Evolutionary conservation across 176 grass and related monocot genomes (phyloP), one percentile per base, ranked within the genome.

Genomic region (Guadua angustifolia): DNA sequence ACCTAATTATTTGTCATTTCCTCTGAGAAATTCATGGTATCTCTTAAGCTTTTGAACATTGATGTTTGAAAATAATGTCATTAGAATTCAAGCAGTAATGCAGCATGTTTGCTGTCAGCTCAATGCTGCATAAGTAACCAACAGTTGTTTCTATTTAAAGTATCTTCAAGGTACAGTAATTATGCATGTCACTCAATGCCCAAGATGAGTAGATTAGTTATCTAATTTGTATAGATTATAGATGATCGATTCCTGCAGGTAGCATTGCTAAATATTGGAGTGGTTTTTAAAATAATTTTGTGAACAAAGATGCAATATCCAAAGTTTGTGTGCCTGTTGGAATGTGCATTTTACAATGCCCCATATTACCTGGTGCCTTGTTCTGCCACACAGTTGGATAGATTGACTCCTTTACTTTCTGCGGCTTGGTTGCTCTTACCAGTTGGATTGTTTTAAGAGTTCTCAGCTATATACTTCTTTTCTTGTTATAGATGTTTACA

Each of bases 1-100:
- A 47, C n/a, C 16, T 16, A 50, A 51, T 66, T 69, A 52, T 55
- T 58, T 70, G 26, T 53, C 17, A 14, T 67, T 89, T 85, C 62
- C 21, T 61, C 6, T 15, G 21, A 26, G 26, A 71, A 66, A 78
- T 61, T 52, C 9, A 58, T 44, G 13, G 2, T 29, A 72, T 29
- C 72, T 33, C 60, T 69, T 29, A 10, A 77, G 24, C 24, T 46
- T 45, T 39, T n/a, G 7, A 56, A 57, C 10, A 29, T 77, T 77
- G 70, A 56, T 66, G 19, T 74, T 69, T 56, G 35, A 12, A 77
- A 46, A 66, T n/a, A 39, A 13, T 58, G 46, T 13, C 15, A 21
- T 32, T 51, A 49, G 19, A 73, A 60, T 40, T 35, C 49, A 66
- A 56, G 2, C 5, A 26, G 9, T 44, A 40, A 14, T 47, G 45